Evolutionary conservation across 768 basidiomycete species (phyloP), one percentile per base, ranked within the genome.

Genomic region (Russula vinacea): DNA sequence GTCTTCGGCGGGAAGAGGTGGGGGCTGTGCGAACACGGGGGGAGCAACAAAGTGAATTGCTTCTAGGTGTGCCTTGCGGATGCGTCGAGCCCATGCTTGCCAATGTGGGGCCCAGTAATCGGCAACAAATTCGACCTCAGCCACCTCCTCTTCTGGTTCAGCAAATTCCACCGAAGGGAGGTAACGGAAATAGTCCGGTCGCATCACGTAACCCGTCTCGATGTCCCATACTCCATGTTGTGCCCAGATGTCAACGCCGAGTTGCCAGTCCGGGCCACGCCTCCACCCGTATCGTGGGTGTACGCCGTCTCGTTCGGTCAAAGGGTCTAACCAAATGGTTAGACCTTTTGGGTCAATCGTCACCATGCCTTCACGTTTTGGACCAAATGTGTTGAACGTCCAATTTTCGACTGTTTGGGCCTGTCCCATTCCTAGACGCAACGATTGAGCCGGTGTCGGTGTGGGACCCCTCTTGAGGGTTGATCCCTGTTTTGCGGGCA

Each of bases 11-110:
- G 84, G 74, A 1, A 86, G 73, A 26, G 74, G 69, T 0, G 94
- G 93, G 0, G 95, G 96, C 1, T 78, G 76, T 0, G 85, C 86
- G 71, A 98, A 98, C 0, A 98, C 93, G 7, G 95, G 92, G 0
- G 93, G 90, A 64, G 95, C 92, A 52, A 96, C 78, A 71, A 98
- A 96, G n/a, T 87, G 78, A 68, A 98, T 94, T 9, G 90, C 86
- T 58, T 88, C 84, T 0, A 89, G 88, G 71, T 98, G 94, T 6
- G 83, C 73, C 5, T 74, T 56, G 1, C 92, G 83, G 45, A 94
- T 84, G 17, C 85, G 79, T 1, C 71, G 67, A 0, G 83, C 75
- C 66, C 83, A 94, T 9, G 73, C 75, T 29, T 78, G 73, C 76
- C 83, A 86, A 71, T 92, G 90, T 0, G 88, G 83, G 40, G 81